Conservation (phyloP, 2,329 filamentous ascomycete species). For the Hypomyces rosellus region DNA sequence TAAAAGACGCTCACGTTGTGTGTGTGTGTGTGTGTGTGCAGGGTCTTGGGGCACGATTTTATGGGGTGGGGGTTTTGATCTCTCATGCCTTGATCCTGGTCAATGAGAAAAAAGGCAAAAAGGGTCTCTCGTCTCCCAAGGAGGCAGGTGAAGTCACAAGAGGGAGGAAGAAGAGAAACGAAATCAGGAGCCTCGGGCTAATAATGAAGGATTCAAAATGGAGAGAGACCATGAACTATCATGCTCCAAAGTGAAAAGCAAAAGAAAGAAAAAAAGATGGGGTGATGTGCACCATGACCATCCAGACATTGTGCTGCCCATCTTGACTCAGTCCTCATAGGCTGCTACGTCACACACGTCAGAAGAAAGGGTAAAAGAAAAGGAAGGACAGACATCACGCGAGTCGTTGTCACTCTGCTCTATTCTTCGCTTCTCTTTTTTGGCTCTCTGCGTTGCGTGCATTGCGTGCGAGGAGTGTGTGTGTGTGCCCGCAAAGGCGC, state of each 20-base stretch:
- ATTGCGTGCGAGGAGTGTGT: too few species aligned
- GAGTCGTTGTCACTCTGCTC: too few species aligned
- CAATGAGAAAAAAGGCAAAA: background rate
- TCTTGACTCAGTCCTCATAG: background rate
- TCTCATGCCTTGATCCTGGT: slow-evolving; percentile 8
- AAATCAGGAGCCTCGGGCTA: too few species aligned
- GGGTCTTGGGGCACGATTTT: background rate
- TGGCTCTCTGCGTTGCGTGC: too few species aligned
- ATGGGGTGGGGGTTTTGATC: background rate
- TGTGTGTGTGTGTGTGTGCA: background rate
- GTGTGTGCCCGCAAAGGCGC: too few species aligned
- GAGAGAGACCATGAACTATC: too few species aligned
- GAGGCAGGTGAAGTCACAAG: background rate
- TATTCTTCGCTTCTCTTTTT: too few species aligned
- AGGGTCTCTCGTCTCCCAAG: too few species aligned
- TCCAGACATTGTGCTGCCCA: background rate
- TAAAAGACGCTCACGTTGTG: background rate
- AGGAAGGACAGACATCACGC: background rate
- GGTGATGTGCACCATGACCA: background rate
- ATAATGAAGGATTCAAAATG: too few species aligned
- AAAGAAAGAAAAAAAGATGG: too few species aligned
- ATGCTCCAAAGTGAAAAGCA: too few species aligned
- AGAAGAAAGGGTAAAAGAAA: background rate
- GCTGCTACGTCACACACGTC: background rate
- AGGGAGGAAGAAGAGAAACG: background rate